phyloP scores from a whole-genome alignment of 169 alveolate genomes.

The Theileria annulata region DNA sequence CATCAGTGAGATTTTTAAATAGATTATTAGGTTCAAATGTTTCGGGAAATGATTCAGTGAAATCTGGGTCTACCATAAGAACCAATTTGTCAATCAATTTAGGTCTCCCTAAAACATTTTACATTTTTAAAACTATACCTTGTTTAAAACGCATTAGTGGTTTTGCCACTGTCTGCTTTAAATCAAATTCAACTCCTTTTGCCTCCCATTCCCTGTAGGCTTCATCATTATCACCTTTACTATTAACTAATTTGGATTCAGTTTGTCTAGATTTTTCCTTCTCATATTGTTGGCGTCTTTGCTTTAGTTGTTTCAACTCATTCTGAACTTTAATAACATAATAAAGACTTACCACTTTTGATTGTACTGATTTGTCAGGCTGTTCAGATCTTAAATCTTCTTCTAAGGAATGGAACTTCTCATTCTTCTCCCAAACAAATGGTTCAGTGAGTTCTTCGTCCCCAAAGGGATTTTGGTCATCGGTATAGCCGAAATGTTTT shows the following conservation, averaged over 20 bases:
- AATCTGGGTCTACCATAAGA: slow-evolving; percentile 6
- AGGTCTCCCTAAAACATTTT: slow-evolving; percentile 34
- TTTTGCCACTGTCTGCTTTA: slow-evolving; percentile 66
- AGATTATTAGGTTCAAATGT: not conserved
- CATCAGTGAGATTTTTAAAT: slow-evolving; percentile 21
- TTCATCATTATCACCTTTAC: slow-evolving; percentile 66
- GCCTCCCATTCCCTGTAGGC: slow-evolving; percentile 65
- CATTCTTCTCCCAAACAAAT: slow-evolving; percentile 75
- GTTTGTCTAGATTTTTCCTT: slow-evolving; percentile 59
- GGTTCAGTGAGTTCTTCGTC: slow-evolving; percentile 73
- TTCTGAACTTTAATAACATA: slow-evolving; percentile 4
- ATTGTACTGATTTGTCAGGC: not conserved
- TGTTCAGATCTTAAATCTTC: not conserved
- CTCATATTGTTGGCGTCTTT: slow-evolving; percentile 60
- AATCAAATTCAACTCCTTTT: slow-evolving; percentile 63
- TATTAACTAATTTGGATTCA: slow-evolving; percentile 50
- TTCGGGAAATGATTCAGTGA: not conserved
- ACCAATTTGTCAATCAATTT: slow-evolving; percentile 43
- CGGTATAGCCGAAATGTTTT: slow-evolving; percentile 75
- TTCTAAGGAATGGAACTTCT: slow-evolving; percentile 13
- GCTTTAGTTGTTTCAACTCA: slow-evolving; percentile 72
- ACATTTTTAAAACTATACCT: slow-evolving; percentile 18
- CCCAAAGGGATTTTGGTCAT: slow-evolving; percentile 83
- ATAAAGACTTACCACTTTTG: slow-evolving; percentile 26
- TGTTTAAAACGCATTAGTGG: slow-evolving; percentile 39